phyloP scores from a whole-genome alignment of 148 eudicot genomes.

The Silene uniflora region DNA sequence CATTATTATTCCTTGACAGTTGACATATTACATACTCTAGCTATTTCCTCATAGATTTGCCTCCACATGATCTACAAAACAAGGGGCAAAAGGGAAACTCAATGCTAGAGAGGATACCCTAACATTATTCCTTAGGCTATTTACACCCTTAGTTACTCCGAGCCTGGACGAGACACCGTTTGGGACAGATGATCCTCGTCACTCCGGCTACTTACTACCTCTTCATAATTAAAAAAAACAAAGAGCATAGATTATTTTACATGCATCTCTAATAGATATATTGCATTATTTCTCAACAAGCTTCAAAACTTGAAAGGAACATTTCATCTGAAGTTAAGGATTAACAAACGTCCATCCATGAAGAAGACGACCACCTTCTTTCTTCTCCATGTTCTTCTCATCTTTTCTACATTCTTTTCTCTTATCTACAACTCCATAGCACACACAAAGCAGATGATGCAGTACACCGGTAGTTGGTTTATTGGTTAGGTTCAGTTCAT shows the following conservation, averaged over 20 bases:
- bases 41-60: slow-evolving; percentile 15
- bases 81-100: slow-evolving; percentile 20
- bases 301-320: slow-evolving; percentile 16
- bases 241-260: slow-evolving; percentile 6
- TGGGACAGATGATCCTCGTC: background rate
- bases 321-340: slow-evolving; percentile 15
- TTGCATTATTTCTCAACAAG: background rate
- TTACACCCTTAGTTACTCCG: slow-evolving; percentile 18
- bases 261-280: background rate
- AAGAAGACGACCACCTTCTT: slow-evolving; percentile 19
- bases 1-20: background rate
- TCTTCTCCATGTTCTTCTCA: slow-evolving; percentile 24
- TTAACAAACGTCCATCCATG: slow-evolving; percentile 23
- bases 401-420: background rate
- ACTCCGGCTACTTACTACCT: slow-evolving; percentile 1
- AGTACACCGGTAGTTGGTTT: background rate
- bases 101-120: slow-evolving; percentile 10
- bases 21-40: slow-evolving; percentile 2
- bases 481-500: slow-evolving; percentile 19
- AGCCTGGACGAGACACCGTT: background rate
- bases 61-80: slow-evolving; percentile 22
- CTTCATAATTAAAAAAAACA: slow-evolving; percentile 2
- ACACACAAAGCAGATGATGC: background rate
- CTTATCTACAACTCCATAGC: background rate
- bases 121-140: slow-evolving; percentile 10